These are phyloP conservation scores for Sporormia fimetaria DNA, from an alignment of 495 filamentous ascomycete genomes.

Conservation along the genomic window DNA sequence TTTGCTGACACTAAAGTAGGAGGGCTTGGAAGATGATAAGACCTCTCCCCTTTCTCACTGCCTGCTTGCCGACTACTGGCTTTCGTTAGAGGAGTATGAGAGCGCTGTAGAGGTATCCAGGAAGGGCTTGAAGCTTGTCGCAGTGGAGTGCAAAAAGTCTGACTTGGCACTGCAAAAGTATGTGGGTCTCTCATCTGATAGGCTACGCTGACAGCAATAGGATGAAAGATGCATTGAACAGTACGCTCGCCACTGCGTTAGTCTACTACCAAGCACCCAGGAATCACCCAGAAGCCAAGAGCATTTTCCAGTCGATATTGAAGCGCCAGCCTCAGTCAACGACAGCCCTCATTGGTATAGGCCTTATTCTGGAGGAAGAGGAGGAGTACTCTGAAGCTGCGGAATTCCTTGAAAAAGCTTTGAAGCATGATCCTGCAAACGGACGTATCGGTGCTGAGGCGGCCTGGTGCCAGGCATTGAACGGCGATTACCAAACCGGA, in stretches of 20 bases:
- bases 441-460: constrained; percentile 67
- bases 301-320: constrained; percentile 69
- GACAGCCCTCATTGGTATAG: constrained; percentile 74
- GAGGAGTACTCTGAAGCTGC: constrained; percentile 73
- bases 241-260: constrained; percentile 67
- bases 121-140: constrained; percentile 51
- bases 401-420: constrained; percentile 61
- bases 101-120: constrained; percentile 67
- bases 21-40: constrained; percentile 59
- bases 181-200: background rate
- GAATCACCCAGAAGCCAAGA: constrained; percentile 76
- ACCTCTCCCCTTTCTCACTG: constrained; percentile 74
- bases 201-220: constrained; percentile 17
- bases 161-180: constrained; percentile 52
- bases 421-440: constrained; percentile 58
- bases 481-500: constrained; percentile 55
- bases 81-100: constrained; percentile 77
- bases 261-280: constrained; percentile 82
- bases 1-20: constrained; percentile 26
- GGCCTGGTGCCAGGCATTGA: constrained; percentile 82
- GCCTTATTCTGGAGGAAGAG: constrained; percentile 83
- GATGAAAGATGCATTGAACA: constrained; percentile 59
- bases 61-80: constrained; percentile 73
- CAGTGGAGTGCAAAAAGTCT: constrained; percentile 49
- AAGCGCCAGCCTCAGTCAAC: constrained; percentile 59